These are phyloP conservation scores for Solanum hybrid DNA, from an alignment of 305 asterid genomes.

Conservation along the genomic window DNA sequence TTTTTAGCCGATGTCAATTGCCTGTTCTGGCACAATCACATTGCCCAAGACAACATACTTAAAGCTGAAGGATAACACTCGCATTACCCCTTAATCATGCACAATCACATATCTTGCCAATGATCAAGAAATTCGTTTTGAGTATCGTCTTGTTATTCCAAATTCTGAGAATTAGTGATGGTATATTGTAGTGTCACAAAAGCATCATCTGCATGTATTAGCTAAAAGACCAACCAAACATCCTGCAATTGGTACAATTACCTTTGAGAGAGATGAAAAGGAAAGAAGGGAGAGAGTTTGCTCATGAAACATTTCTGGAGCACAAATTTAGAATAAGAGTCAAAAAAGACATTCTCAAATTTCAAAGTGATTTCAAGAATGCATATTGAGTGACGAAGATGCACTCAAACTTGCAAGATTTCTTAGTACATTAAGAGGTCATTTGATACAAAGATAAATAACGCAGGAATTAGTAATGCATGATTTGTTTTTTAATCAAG, in stretches of 20 bases:
- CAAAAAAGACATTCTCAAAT: not conserved
- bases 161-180: not conserved
- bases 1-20: not conserved
- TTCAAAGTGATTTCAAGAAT: not conserved
- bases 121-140: not conserved
- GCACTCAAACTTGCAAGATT: not conserved
- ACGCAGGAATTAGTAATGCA: no score
- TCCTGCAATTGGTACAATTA: not conserved
- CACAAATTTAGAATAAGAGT: not conserved
- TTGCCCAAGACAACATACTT: not conserved
- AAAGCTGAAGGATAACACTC: not conserved
- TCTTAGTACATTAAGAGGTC: conserved; percentile 9
- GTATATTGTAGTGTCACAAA: not conserved
- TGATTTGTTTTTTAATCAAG: no score
- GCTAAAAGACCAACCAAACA: not conserved
- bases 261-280: not conserved
- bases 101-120: not conserved
- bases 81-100: not conserved
- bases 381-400: not conserved
- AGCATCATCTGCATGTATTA: not conserved
- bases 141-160: not conserved
- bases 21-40: not conserved
- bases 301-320: not conserved
- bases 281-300: not conserved
- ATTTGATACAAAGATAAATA: no score